Evolutionary conservation across 2,329 filamentous ascomycete species (phyloP), one percentile per base, ranked within the genome.

Genomic region (Amauroascus verrucosus): DNA sequence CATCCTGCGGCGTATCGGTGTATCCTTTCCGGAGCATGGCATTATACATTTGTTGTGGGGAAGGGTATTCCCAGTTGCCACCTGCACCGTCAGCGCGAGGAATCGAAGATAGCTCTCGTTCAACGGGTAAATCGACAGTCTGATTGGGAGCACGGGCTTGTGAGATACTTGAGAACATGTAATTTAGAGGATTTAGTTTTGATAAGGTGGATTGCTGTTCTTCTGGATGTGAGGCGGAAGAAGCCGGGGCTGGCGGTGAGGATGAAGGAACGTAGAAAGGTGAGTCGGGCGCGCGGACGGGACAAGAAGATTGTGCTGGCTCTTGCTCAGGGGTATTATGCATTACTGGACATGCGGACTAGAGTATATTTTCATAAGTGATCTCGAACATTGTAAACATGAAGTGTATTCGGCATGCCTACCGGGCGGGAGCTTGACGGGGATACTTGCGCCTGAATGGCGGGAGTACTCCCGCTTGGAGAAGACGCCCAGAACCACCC

Each of bases 21-120:
- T 96, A 93, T 55, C 93, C 93, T 72, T 98, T 98, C 59, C 93
- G 85, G 57, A 97, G 75, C 72, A 98, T 85, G 6, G 93, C 93
- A 65, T 98, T 97, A 77, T 97, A 98, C 93, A 98, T 98, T 71
- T 98, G 93, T 73, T 98, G 93, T 0, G 93, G 91, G 0, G 89
- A 96, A 0, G 93, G 93, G 67, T 98, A 98, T 70, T 97, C 93
- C 93, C 93, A 98, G 64, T 87, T 94, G 45, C 83, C 81, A 50
- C 83, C 78, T 46, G 81, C 79, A 56, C 71, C 73, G 62, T 85
- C 82, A 63, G 86, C 88, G 61, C 86, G 86, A n/a, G 93, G 93
- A 61, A 98, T 98, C 0, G 90, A 89, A 0, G 88, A 95, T 28
- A 79, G 73, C 69, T 96, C 89, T 61, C 93, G 86, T 6, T 83